These are phyloP conservation scores for Pyrus pyrifolia DNA, from an alignment of 306 rosid species.

Conservation along the genomic window DNA sequence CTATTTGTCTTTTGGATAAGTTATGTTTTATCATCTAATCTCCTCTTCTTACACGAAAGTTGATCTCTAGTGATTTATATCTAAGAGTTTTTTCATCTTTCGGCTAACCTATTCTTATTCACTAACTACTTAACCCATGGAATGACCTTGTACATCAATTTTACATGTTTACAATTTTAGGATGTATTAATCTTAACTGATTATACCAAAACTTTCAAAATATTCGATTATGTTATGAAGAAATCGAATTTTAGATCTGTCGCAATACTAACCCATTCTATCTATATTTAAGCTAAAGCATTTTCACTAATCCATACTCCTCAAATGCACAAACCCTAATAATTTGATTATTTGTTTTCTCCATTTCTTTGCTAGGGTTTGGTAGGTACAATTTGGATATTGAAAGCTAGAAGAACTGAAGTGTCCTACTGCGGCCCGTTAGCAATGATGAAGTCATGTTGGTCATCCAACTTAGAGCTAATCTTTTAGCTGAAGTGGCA, in stretches of 20 bases:
- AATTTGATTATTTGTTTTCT: background rate
- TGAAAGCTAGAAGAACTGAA: background rate
- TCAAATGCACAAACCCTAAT: background rate
- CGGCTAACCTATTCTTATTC: background rate
- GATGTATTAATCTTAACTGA: no score
- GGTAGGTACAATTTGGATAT: background rate
- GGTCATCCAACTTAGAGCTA: background rate
- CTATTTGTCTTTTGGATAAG: no score
- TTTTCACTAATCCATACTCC: no score
- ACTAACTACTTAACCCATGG: accelerated
- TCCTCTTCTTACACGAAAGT: no score
- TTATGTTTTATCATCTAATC: no score
- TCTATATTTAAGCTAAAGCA: no score
- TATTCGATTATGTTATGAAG: accelerated
- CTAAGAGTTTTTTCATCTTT: background rate
- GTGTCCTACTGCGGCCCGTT: background rate
- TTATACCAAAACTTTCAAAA: no score
- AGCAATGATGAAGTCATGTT: slow-evolving; percentile 27
- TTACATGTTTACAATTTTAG: background rate
- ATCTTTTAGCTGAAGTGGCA: background rate
- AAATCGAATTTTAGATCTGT: no score
- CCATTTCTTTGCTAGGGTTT: background rate
- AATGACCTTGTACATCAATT: background rate
- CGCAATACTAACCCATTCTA: no score
- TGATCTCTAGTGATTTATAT: no score